Conservation (phyloP, 441 rosid genomes). For the Rhodomyrtus psidioides region DNA sequence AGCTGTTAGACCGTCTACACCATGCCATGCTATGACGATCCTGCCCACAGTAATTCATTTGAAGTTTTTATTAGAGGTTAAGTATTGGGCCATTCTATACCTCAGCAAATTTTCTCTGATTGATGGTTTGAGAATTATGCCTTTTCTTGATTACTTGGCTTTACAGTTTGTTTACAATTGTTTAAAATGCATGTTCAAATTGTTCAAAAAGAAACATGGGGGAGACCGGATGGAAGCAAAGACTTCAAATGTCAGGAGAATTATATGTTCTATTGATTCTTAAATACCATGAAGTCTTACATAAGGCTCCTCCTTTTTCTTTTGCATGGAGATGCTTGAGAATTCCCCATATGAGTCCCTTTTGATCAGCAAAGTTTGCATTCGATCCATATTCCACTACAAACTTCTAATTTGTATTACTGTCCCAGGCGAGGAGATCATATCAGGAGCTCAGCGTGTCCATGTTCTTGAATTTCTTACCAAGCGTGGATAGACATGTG, state of each 20-base stretch:
- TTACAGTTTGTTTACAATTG: neutral
- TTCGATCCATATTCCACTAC: neutral
- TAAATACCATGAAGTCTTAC: too few relatives aligned
- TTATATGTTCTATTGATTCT: too few relatives aligned
- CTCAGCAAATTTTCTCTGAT: neutral
- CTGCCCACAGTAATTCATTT: constrained; percentile 75
- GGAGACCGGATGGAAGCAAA: neutral
- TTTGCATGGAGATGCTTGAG: neutral
- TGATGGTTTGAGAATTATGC: neutral
- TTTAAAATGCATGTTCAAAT: neutral
- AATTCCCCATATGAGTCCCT: neutral
- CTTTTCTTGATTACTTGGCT: neutral
- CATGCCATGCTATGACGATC: constrained; percentile 74
- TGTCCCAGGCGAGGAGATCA: constrained; percentile 74
- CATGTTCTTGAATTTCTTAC: constrained; percentile 61
- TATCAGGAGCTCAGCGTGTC: constrained; percentile 89
- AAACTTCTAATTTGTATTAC: neutral
- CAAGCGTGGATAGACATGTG: constrained; percentile 62
- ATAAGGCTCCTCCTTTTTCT: neutral
- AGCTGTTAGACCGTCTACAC: constrained; percentile 88
- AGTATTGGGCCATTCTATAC: neutral
- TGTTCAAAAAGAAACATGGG: neutral
- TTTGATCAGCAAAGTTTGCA: neutral
- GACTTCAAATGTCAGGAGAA: too few relatives aligned
- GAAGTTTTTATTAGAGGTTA: constrained; percentile 92